Evolutionary conservation across 148 eudicot species (phyloP).

Genomic region (Chenopodium berlandieri): DNA sequence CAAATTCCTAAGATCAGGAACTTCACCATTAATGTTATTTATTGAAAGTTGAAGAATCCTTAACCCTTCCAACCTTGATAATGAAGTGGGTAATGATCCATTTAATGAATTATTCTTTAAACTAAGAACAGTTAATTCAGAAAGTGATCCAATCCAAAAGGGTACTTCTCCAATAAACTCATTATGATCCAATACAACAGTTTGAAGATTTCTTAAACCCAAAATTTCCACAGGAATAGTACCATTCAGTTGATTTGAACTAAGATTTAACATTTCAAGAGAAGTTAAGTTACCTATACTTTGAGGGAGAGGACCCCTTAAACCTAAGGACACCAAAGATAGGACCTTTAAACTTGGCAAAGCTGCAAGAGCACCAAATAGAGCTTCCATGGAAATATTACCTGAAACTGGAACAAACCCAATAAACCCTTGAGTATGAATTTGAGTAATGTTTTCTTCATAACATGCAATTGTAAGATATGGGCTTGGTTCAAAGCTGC

Average conservation of each 20-base stretch:
- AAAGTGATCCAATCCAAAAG: conserved; percentile 40
- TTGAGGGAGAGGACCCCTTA: conserved; percentile 65
- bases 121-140: conserved; percentile 55
- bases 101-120: conserved; percentile 64
- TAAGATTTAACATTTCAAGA: conserved; percentile 69
- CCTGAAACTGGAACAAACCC: conserved; percentile 38
- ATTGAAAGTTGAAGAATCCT: conserved; percentile 54
- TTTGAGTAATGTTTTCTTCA: conserved; percentile 64
- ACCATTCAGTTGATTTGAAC: conserved; percentile 64
- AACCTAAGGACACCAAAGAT: conserved; percentile 60
- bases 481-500: conserved; percentile 51
- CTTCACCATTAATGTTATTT: conserved; percentile 54
- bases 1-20: conserved; percentile 50
- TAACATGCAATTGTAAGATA: conserved; percentile 54
- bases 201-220: conserved; percentile 51
- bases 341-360: conserved; percentile 64
- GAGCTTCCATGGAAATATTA: conserved; percentile 41
- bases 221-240: conserved; percentile 51
- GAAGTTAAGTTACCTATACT: conserved; percentile 45
- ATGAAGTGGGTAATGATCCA: conserved; percentile 51
- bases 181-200: conserved; percentile 66
- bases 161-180: conserved; percentile 55
- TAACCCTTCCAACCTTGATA: conserved; percentile 39
- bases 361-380: conserved; percentile 47
- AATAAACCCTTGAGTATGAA: conserved; percentile 47